phyloP scores from a whole-genome alignment of 2,329 filamentous ascomycete species.

The Mariannaea elegans region DNA sequence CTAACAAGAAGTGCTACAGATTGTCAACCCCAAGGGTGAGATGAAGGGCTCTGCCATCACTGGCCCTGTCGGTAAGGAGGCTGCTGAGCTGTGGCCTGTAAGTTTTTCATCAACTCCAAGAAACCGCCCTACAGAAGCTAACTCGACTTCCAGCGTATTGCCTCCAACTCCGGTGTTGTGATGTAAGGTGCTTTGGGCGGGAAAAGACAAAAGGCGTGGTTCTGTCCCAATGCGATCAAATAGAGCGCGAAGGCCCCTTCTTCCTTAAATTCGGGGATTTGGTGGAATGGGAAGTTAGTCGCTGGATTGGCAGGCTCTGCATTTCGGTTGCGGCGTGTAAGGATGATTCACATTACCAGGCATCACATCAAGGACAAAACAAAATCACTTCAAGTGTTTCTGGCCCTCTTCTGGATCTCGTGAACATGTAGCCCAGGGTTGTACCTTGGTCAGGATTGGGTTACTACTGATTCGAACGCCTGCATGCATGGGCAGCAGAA shows the following conservation, averaged over 20 bases:
- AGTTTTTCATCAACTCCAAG: slow-evolving; percentile 50
- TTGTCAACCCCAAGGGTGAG: slow-evolving; percentile 99
- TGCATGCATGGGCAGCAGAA: too few species aligned
- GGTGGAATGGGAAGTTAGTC: slow-evolving; percentile 43
- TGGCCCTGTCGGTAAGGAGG: slow-evolving; percentile 99
- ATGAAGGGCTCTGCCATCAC: slow-evolving; percentile 99
- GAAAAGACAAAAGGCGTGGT: slow-evolving; percentile 44
- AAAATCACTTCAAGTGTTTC: slow-evolving; percentile 43
- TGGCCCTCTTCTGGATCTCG: slow-evolving; percentile 3
- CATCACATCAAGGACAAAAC: slow-evolving; percentile 59
- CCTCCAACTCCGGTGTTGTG: slow-evolving; percentile 99
- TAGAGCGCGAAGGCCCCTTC: slow-evolving; percentile 43
- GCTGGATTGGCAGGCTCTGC: slow-evolving; percentile 59
- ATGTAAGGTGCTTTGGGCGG: slow-evolving; percentile 76
- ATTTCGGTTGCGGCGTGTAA: slow-evolving; percentile 64
- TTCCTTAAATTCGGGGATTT: slow-evolving; percentile 31
- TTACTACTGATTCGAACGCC: not conserved
- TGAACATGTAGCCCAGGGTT: not conserved
- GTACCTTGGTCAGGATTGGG: not conserved
- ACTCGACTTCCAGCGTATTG: slow-evolving; percentile 80
- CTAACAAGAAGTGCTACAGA: slow-evolving; percentile 64
- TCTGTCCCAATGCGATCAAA: slow-evolving; percentile 46
- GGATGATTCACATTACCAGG: slow-evolving; percentile 60
- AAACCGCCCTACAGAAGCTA: slow-evolving; percentile 33
- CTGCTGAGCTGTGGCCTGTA: slow-evolving; percentile 98